Percentiles rank a stretch among this genome's conserved stretches.
Conservation (phyloP, 2,329 filamentous ascomycete species). For the Didymella sp. region DNA sequence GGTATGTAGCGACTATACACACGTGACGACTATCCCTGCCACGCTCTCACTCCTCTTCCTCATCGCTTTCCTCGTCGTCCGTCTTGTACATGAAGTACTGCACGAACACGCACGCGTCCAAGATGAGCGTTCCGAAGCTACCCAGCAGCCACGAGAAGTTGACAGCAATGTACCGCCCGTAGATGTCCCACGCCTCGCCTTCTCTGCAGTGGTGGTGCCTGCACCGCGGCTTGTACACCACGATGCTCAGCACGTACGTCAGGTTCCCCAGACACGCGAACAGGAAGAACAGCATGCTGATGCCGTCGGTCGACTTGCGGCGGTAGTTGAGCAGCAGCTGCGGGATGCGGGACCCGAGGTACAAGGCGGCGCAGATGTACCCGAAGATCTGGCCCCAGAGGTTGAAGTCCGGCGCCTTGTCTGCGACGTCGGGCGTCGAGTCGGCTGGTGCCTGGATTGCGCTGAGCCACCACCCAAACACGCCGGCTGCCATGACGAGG, state of each 20-base stretch:
- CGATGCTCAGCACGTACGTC: constrained; percentile 89
- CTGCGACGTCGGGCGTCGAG: constrained; percentile 34
- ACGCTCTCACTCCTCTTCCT: constrained; percentile 34
- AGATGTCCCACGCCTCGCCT: constrained; percentile 71
- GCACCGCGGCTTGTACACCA: constrained; percentile 85
- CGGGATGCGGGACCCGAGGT: constrained; percentile 87
- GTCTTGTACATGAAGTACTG: constrained; percentile 88
- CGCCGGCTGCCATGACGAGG: constrained; percentile 82
- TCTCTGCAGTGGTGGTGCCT: constrained; percentile 59
- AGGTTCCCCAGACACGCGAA: constrained; percentile 96
- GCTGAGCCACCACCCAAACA: constrained; percentile 83
- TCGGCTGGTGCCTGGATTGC: constrained; percentile 41
- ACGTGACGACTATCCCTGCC: too few relatives aligned
- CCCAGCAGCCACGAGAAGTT: constrained; percentile 92
- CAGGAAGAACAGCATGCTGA: constrained; percentile 93
- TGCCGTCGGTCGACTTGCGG: constrained; percentile 89
- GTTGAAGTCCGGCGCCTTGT: constrained; percentile 69
- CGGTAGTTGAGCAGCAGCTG: constrained; percentile 92
- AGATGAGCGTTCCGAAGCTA: constrained; percentile 82
- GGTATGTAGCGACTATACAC: too few relatives aligned
- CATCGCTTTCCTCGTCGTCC: constrained; percentile 49
- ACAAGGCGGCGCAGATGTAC: constrained; percentile 87
- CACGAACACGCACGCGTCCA: constrained; percentile 86
- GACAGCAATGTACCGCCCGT: constrained; percentile 82
- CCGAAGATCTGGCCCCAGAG: constrained; percentile 87